phyloP scores from a whole-genome alignment of 2,329 filamentous ascomycete genomes.

The Calonectria hawksworthii region DNA sequence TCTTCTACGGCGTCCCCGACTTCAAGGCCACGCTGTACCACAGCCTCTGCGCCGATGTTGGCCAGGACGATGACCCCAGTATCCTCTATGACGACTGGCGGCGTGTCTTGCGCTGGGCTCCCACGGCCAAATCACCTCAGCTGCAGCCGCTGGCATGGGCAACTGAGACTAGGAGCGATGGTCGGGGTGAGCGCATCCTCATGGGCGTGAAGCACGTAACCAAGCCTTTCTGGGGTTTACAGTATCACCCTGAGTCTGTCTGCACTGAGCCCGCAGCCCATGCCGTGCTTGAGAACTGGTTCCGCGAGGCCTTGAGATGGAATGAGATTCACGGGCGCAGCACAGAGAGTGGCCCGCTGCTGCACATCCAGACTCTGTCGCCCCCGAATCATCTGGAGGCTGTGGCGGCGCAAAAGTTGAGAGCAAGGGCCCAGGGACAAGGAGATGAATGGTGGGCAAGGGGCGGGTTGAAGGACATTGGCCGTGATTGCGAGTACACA shows the following conservation, averaged over 20 bases:
- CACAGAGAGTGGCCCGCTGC: slow-evolving; percentile 23
- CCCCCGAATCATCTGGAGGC: slow-evolving; percentile 43
- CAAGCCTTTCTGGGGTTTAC: slow-evolving; percentile 87
- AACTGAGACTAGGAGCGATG: slow-evolving; percentile 57
- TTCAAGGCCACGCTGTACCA: slow-evolving; percentile 86
- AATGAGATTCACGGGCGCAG: slow-evolving; percentile 55
- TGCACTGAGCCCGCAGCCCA: slow-evolving; percentile 81
- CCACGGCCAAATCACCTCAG: slow-evolving; percentile 52
- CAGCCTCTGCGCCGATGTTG: slow-evolving; percentile 69
- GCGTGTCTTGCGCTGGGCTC: slow-evolving; percentile 54
- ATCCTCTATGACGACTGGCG: slow-evolving; percentile 33
- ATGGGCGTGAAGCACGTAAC: slow-evolving; percentile 80
- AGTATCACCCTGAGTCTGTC: slow-evolving; percentile 92
- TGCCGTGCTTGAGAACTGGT: slow-evolving; percentile 81
- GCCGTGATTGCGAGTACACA: slow-evolving; percentile 49
- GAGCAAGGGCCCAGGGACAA: background rate
- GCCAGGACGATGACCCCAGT: slow-evolving; percentile 55
- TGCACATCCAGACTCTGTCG: slow-evolving; percentile 43
- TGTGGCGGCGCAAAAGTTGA: slow-evolving; percentile 31
- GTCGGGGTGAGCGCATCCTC: slow-evolving; percentile 68
- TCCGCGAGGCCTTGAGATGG: slow-evolving; percentile 74
- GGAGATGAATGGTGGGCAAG: slow-evolving; percentile 32
- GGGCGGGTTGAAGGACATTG: slow-evolving; percentile 31
- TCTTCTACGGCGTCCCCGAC: slow-evolving; percentile 73
- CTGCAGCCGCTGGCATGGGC: slow-evolving; percentile 75